Conservation (phyloP, 768 basidiomycete species). For the Chiua virens region DNA sequence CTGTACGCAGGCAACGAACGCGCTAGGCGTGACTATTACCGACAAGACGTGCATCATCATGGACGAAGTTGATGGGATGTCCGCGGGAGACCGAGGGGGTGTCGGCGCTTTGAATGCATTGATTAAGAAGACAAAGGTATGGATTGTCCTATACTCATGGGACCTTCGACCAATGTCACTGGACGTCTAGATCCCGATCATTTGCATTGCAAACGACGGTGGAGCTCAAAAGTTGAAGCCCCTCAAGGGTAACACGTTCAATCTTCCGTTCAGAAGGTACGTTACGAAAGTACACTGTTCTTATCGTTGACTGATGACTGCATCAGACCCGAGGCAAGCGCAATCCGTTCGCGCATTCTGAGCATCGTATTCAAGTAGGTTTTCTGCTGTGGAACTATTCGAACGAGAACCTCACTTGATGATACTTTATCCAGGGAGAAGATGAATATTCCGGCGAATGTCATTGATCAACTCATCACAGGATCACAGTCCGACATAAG, state of each 20-base stretch:
- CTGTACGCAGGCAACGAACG: slow-evolving; percentile 53
- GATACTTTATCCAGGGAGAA: slow-evolving; percentile 62
- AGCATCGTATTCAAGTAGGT: slow-evolving; percentile 87
- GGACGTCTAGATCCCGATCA: slow-evolving; percentile 78
- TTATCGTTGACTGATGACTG: neutral
- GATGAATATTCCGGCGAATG: slow-evolving; percentile 88
- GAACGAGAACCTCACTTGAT: neutral
- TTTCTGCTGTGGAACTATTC: neutral
- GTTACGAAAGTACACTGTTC: slow-evolving; percentile 14
- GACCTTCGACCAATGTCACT: neutral
- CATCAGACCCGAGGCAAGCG: slow-evolving; percentile 68
- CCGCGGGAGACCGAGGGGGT: slow-evolving; percentile 94
- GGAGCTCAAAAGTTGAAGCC: slow-evolving; percentile 91
- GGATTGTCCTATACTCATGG: neutral
- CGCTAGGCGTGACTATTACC: slow-evolving; percentile 71
- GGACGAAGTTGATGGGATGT: slow-evolving; percentile 99
- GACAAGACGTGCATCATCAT: slow-evolving; percentile 89
- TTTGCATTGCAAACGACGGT: slow-evolving; percentile 94
- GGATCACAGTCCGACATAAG: slow-evolving; percentile 96
- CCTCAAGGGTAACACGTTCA: slow-evolving; percentile 66
- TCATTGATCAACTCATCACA: slow-evolving; percentile 85
- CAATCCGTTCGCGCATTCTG: slow-evolving; percentile 84
- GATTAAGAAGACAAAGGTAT: slow-evolving; percentile 89
- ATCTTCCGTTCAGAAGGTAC: slow-evolving; percentile 76
- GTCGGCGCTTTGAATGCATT: slow-evolving; percentile 90